These are phyloP conservation scores for Scenedesmus sp. DNA, from an alignment of 163 green algal species.

Conservation along the genomic window DNA sequence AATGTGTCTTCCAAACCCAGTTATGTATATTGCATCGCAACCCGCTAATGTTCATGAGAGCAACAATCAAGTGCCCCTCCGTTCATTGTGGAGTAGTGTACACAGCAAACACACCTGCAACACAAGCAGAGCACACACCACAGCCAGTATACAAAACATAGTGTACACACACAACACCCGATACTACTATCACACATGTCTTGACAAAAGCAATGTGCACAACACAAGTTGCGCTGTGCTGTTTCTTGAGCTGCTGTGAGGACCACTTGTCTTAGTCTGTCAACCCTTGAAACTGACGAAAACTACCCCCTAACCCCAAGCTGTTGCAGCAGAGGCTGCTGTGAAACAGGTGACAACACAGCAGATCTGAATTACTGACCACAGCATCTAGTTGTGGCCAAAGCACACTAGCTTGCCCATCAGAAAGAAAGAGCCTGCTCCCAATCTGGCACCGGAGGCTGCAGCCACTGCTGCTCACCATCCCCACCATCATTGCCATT, in stretches of 20 bases:
- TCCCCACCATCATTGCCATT: neutral
- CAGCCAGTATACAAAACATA: neutral
- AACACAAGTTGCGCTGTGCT: neutral
- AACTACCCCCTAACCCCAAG: neutral
- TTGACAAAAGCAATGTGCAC: neutral
- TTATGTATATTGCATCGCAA: neutral
- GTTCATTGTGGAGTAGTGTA: neutral
- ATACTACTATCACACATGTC: neutral
- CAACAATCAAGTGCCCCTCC: neutral
- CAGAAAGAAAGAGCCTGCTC: neutral
- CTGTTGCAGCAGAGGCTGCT: neutral
- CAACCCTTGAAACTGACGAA: neutral
- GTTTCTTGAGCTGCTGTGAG: neutral
- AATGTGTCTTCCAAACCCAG: neutral
- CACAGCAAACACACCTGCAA: neutral
- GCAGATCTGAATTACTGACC: neutral
- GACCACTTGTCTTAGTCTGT: neutral
- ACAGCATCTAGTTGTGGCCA: neutral
- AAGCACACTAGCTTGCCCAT: neutral
- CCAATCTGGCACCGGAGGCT: slow-evolving; percentile 20
- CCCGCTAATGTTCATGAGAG: neutral
- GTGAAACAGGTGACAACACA: neutral
- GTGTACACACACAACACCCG: neutral
- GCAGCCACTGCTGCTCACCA: slow-evolving; percentile 40
- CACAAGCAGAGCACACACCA: neutral